These are phyloP conservation scores for Coemansia sp. DNA, from an alignment of 192 early-diverging fungal species.

Conservation along the genomic window DNA sequence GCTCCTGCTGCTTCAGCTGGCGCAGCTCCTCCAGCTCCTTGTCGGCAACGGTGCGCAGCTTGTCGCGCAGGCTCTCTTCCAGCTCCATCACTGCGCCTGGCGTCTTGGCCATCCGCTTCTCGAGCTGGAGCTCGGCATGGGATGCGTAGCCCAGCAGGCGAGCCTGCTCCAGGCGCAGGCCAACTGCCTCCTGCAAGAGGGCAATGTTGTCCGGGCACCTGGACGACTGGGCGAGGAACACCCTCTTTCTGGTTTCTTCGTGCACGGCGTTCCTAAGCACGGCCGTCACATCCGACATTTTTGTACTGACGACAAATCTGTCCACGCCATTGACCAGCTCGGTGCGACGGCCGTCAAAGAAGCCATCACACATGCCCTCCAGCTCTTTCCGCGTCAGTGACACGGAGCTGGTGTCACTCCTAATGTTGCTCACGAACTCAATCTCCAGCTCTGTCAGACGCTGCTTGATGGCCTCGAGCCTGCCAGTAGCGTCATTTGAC, in stretches of 20 bases:
- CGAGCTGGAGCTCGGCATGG: slow-evolving; percentile 59
- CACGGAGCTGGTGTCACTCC: slow-evolving; percentile 49
- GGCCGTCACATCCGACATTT: slow-evolving; percentile 47
- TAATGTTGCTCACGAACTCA: slow-evolving; percentile 57
- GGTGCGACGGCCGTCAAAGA: slow-evolving; percentile 50
- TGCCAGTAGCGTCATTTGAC: slow-evolving; percentile 57
- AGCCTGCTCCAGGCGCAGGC: slow-evolving; percentile 43
- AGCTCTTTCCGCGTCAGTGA: slow-evolving; percentile 49
- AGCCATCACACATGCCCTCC: slow-evolving; percentile 61
- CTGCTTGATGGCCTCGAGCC: slow-evolving; percentile 11
- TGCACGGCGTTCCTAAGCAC: slow-evolving; percentile 42
- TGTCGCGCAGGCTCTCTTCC: slow-evolving; percentile 49
- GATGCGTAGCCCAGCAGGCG: slow-evolving; percentile 57
- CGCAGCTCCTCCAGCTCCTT: slow-evolving; percentile 53
- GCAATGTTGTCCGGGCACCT: slow-evolving; percentile 51
- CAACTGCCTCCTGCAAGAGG: slow-evolving; percentile 49
- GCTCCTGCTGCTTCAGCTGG: slow-evolving; percentile 50
- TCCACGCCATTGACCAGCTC: slow-evolving; percentile 47
- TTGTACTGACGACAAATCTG: slow-evolving; percentile 57
- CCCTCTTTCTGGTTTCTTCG: slow-evolving; percentile 41
- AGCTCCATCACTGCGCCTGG: slow-evolving; percentile 56
- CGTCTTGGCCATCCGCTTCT: slow-evolving; percentile 70
- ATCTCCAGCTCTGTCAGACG: slow-evolving; percentile 49
- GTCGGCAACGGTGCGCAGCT: slow-evolving; percentile 48
- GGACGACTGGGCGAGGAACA: slow-evolving; percentile 20